Evolutionary conservation across 2,329 filamentous ascomycete species (phyloP), one percentile per base, ranked within the genome.

Genomic region (Cordyceps javanica): DNA sequence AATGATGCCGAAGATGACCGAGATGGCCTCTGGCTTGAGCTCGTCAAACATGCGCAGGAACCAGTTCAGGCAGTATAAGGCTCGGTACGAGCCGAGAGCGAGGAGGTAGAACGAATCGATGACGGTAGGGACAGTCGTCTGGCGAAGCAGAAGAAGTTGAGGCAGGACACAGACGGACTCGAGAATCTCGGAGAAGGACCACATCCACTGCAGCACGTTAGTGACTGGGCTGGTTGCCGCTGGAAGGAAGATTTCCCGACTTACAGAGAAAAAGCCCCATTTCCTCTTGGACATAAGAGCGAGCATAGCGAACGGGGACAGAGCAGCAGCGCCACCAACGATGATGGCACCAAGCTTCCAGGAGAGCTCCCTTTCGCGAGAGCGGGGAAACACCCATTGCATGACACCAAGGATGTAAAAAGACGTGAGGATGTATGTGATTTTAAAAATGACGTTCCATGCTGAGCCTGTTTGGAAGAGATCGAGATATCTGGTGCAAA

Each of bases 61-160:
- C 93, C 93, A 97, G 72, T 96, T 97, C 49, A 96, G 72, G 60
- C 96, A 87, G 74, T 97, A 97, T 61, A 97, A 83, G 50, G 80
- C 89, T 58, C 93, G 89, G 75, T 97, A 97, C 13, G 87, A 87
- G 36, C 92, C 93, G 1, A 97, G 82, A 0, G 91, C 86, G 51
- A 94, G 78, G 57, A 97, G 88, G 73, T 97, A 97, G 75, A 89
- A 96, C n/a, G 90, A 96, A 71, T 96, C 90, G 73, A 97, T 92
- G 48, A 97, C 93, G 50, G 93, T 97, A 0, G 93, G 93, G 0
- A 97, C 91, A 26, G 87, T 91, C n/a, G 93, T 97, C 72, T 97
- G 91, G 60, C 93, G 89, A 14, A 97, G 84, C 44, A 97, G 86
- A 6, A 97, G 82, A 1, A 97, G 86, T 71, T 97, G 93, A 0